phyloP scores from a whole-genome alignment of 2,329 filamentous ascomycete genomes.

The Apiospora rasikravindrae region DNA sequence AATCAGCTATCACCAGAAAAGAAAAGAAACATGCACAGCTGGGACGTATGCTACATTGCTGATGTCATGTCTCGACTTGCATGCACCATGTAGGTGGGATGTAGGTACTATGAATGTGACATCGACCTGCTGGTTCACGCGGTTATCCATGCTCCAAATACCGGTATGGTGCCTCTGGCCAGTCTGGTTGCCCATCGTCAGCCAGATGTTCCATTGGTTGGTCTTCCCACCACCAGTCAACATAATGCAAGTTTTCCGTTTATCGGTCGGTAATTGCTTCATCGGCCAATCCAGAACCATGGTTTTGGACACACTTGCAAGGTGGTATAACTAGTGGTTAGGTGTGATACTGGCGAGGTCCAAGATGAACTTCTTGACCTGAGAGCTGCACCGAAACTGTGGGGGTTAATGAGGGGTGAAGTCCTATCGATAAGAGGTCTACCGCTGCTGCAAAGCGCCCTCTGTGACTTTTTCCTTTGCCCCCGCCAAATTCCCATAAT shows the following conservation, averaged over 20 bases:
- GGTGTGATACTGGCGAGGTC: background rate
- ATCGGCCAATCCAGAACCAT: background rate
- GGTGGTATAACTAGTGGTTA: background rate
- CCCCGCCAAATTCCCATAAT: slow-evolving; percentile 15
- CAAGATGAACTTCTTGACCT: background rate
- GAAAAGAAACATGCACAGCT: background rate
- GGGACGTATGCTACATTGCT: background rate
- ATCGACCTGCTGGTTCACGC: background rate
- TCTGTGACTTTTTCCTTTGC: slow-evolving; percentile 9
- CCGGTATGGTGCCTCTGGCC: background rate
- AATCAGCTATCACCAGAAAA: background rate
- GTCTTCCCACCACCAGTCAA: background rate
- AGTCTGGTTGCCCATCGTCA: background rate
- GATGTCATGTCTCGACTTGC: background rate
- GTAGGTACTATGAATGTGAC: background rate
- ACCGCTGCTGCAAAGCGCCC: background rate
- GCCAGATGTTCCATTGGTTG: background rate
- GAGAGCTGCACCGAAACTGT: background rate
- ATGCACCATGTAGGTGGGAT: background rate
- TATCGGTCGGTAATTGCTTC: background rate
- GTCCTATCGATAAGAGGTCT: slow-evolving; percentile 7
- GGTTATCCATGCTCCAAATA: background rate
- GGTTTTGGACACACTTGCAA: background rate
- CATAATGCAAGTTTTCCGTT: too few relatives aligned
- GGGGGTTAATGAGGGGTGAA: background rate